Conservation (phyloP, 768 basidiomycete genomes). For the Termitomyces sp. region DNA sequence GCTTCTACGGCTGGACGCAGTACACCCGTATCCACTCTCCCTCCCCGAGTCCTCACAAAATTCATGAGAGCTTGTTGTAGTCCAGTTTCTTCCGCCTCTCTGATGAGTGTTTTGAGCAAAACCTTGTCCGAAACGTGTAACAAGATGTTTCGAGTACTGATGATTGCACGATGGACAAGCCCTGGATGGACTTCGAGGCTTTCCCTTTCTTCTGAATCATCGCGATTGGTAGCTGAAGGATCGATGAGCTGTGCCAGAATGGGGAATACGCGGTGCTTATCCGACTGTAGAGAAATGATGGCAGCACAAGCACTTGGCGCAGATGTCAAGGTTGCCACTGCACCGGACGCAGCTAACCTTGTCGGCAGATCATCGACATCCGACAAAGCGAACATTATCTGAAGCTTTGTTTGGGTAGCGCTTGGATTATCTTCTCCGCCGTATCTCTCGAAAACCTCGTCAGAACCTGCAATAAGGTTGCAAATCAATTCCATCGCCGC, state of each 20-base stretch:
- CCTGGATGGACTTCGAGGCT: slow-evolving; percentile 41
- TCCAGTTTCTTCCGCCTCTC: slow-evolving; percentile 48
- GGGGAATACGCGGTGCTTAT: slow-evolving; percentile 56
- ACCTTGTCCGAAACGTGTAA: slow-evolving; percentile 35
- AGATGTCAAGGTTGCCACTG: slow-evolving; percentile 74
- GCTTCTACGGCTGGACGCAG: slow-evolving; percentile 46
- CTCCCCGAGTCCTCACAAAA: slow-evolving; percentile 37
- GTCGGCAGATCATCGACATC: slow-evolving; percentile 85
- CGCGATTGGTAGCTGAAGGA: slow-evolving; percentile 34
- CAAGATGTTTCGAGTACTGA: slow-evolving; percentile 66
- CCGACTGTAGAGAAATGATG: slow-evolving; percentile 59
- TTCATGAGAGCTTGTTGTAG: slow-evolving; percentile 47
- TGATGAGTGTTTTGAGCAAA: slow-evolving; percentile 35
- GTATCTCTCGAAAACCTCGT: slow-evolving; percentile 71
- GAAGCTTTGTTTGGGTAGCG: slow-evolving; percentile 57
- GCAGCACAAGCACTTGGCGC: slow-evolving; percentile 53
- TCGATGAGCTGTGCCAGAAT: slow-evolving; percentile 67
- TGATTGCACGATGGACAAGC: slow-evolving; percentile 70
- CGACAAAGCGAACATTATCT: slow-evolving; percentile 78
- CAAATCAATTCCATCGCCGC: slow-evolving; percentile 90
- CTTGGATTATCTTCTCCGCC: slow-evolving; percentile 34
- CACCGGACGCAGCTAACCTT: slow-evolving; percentile 85
- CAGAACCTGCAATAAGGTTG: slow-evolving; percentile 80
- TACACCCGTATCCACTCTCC: slow-evolving; percentile 26
- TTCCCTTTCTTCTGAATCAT: slow-evolving; percentile 20